These are phyloP conservation scores for Pulveroboletus sp. DNA, from an alignment of 768 basidiomycete genomes.

Conservation along the genomic window DNA sequence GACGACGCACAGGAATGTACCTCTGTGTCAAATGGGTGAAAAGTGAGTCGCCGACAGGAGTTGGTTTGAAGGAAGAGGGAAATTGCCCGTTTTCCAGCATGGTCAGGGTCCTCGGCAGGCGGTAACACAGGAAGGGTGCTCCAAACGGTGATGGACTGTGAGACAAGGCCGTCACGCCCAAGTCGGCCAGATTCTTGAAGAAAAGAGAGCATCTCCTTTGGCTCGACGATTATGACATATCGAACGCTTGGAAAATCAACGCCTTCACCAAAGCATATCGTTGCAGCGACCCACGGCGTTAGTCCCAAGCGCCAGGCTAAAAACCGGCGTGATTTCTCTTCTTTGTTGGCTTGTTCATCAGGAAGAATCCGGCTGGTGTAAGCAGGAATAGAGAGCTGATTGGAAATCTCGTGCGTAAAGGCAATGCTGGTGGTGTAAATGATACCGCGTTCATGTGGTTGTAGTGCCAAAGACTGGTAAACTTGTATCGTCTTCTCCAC, in stretches of 20 bases:
- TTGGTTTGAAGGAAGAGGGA: neutral
- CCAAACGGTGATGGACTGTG: conserved; percentile 1
- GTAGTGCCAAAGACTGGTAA: too few relatives aligned
- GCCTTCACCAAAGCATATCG: conserved; percentile 6
- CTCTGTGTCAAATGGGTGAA: neutral
- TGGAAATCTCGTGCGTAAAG: neutral
- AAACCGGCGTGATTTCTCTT: neutral
- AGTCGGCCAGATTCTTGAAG: conserved; percentile 15
- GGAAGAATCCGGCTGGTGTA: conserved; percentile 8
- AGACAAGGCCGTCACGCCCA: conserved; percentile 2
- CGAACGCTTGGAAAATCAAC: conserved; percentile 1
- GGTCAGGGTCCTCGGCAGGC: neutral
- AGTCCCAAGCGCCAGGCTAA: neutral
- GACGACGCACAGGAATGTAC: neutral
- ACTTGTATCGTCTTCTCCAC: too few relatives aligned
- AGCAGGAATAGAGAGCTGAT: neutral
- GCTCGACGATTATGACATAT: neutral
- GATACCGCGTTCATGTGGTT: neutral
- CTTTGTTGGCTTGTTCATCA: neutral
- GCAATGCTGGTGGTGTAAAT: conserved; percentile 9
- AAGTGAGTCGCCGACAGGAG: neutral
- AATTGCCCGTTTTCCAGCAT: neutral
- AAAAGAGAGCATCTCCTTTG: conserved; percentile 4
- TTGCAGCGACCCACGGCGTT: neutral
- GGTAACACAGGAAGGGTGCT: neutral